A percentile compares a stretch with the other conserved stretches of the same genome.
These are phyloP conservation scores for Melaleuca alternifolia DNA, from an alignment of 345 rosid genomes.

Conservation along the genomic window DNA sequence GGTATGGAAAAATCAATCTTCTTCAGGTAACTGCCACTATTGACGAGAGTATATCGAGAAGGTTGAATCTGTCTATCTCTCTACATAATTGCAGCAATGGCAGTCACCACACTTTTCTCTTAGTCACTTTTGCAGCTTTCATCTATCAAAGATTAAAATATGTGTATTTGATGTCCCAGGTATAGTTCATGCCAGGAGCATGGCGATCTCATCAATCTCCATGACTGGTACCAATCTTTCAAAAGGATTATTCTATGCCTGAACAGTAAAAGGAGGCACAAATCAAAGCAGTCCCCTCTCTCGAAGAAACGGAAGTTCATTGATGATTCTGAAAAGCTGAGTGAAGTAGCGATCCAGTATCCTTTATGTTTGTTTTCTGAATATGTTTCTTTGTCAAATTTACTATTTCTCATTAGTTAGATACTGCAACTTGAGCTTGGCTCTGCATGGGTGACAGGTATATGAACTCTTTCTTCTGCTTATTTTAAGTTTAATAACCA, in stretches of 20 bases:
- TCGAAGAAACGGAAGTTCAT: constrained; percentile 52
- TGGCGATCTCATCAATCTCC: constrained; percentile 76
- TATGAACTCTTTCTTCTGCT: neutral
- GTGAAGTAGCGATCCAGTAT: constrained; percentile 78
- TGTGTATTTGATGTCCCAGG: constrained; percentile 23
- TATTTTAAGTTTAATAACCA: neutral
- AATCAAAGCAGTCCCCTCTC: constrained; percentile 38
- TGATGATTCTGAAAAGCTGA: constrained; percentile 32
- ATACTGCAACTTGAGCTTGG: neutral
- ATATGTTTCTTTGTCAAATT: neutral
- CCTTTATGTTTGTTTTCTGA: constrained; percentile 22
- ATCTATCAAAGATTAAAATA: neutral
- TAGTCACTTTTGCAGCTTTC: neutral
- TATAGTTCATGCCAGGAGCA: constrained; percentile 78
- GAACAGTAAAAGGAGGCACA: constrained; percentile 33
- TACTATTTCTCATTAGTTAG: neutral
- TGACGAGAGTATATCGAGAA: neutral
- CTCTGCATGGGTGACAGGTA: neutral
- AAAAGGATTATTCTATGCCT: constrained; percentile 35
- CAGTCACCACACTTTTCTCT: neutral
- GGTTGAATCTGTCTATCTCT: neutral
- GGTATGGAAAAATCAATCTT: neutral
- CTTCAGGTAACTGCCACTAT: neutral
- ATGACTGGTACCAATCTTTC: constrained; percentile 93
- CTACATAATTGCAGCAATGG: neutral